Evolutionary conservation across 2,329 filamentous ascomycete species (phyloP).

Genomic region (Pyrenochaeta sp.): DNA sequence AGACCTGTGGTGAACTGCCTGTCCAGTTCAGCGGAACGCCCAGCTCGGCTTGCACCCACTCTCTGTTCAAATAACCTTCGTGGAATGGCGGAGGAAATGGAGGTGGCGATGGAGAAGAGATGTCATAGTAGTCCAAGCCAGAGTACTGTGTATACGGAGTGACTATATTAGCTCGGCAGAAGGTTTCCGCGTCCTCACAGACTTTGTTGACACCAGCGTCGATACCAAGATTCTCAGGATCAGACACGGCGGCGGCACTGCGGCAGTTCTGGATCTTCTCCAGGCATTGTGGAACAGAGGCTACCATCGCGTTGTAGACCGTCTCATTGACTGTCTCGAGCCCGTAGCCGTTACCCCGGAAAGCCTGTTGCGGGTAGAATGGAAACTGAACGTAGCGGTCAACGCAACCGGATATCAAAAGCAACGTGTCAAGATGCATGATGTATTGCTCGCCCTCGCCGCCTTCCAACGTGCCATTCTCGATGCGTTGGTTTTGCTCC

Average conservation of each 20-base stretch:
- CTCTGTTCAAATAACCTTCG: conserved; percentile 65
- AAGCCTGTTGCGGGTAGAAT: conserved; percentile 60
- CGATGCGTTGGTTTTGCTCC: conserved; percentile 64
- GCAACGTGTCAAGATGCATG: conserved; percentile 59
- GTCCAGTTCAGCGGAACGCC: conserved; percentile 70
- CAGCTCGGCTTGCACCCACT: conserved; percentile 62
- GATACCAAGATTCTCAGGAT: conserved; percentile 58
- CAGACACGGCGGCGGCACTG: conserved; percentile 55
- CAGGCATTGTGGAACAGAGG: conserved; percentile 60
- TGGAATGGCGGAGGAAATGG: conserved; percentile 53
- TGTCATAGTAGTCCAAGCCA: conserved; percentile 65
- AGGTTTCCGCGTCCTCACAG: conserved; percentile 56
- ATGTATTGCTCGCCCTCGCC: conserved; percentile 47
- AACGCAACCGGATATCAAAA: conserved; percentile 66
- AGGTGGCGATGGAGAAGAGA: conserved; percentile 60
- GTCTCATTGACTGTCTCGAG: conserved; percentile 61
- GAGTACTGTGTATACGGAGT: conserved; percentile 52
- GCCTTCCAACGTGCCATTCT: conserved; percentile 47
- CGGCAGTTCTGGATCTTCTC: conserved; percentile 64
- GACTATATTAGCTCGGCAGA: conserved; percentile 57
- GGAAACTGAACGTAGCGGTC: conserved; percentile 60
- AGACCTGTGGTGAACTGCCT: conserved; percentile 51
- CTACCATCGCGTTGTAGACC: conserved; percentile 56
- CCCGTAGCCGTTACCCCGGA: conserved; percentile 66
- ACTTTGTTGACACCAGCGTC: conserved; percentile 48